A percentile compares a stretch with the other conserved stretches of the same genome.
phyloP scores from a whole-genome alignment of 164 flowering plant species.

The Hamamelis virginiana region DNA sequence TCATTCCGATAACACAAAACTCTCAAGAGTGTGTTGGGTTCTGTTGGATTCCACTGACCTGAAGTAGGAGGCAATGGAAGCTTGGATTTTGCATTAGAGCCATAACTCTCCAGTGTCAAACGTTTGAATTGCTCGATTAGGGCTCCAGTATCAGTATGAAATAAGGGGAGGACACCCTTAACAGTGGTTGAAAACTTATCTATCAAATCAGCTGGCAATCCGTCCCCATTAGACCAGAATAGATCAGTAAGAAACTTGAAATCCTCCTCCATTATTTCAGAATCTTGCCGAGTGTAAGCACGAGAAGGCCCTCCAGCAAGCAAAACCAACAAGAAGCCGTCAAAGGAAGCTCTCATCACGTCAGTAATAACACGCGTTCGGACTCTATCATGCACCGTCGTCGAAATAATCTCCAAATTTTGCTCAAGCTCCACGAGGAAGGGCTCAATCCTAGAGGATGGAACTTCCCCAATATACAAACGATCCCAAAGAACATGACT shows the following conservation, averaged over 20 bases:
- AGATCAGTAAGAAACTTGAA: slow-evolving; percentile 61
- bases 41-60: slow-evolving; percentile 71
- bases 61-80: slow-evolving; percentile 79
- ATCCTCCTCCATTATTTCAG: slow-evolving; percentile 66
- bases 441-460: slow-evolving; percentile 70
- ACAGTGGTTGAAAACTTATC: slow-evolving; percentile 55
- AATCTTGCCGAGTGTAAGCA: slow-evolving; percentile 56
- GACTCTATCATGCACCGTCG: slow-evolving; percentile 60
- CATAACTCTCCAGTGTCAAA: slow-evolving; percentile 34
- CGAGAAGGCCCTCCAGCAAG: slow-evolving; percentile 90
- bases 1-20: slow-evolving; percentile 76
- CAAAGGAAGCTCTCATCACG: slow-evolving; percentile 86
- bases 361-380: slow-evolving; percentile 68
- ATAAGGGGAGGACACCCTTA: slow-evolving; percentile 53
- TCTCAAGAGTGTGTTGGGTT: slow-evolving; percentile 74
- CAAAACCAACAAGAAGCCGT: slow-evolving; percentile 76
- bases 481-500: slow-evolving; percentile 73
- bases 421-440: slow-evolving; percentile 69
- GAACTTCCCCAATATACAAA: slow-evolving; percentile 64
- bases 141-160: slow-evolving; percentile 41
- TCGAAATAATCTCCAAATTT: slow-evolving; percentile 52
- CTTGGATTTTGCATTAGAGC: slow-evolving; percentile 52
- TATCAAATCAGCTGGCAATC: slow-evolving; percentile 74
- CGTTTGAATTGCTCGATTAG: slow-evolving; percentile 54
- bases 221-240: slow-evolving; percentile 87